Evolutionary conservation across 2,329 filamentous ascomycete genomes (phyloP).

Genomic region (Fusarium virguliforme): DNA sequence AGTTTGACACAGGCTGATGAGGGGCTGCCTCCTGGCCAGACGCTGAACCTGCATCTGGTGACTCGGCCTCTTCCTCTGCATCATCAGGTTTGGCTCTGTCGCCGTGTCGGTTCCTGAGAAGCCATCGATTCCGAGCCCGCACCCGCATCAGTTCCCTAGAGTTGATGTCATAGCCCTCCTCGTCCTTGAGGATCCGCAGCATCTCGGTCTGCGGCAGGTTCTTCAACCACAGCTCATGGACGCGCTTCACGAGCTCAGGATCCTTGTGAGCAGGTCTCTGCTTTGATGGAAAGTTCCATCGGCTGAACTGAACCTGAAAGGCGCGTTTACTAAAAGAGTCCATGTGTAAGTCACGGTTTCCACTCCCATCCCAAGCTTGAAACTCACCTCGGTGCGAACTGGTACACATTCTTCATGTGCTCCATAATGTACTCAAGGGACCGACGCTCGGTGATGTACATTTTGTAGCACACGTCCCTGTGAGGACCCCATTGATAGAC

Average conservation of each 20-base stretch:
- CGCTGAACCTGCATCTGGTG: slow-evolving; percentile 22
- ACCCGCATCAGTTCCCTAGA: slow-evolving; percentile 80
- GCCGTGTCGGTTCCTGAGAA: slow-evolving; percentile 74
- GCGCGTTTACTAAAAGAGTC: slow-evolving; percentile 75
- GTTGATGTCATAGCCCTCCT: slow-evolving; percentile 80
- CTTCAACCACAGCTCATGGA: slow-evolving; percentile 84
- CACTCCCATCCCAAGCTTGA: not conserved
- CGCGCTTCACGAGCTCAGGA: slow-evolving; percentile 74
- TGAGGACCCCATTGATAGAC: slow-evolving; percentile 65
- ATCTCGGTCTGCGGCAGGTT: slow-evolving; percentile 83
- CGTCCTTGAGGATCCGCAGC: slow-evolving; percentile 77
- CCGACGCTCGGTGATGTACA: slow-evolving; percentile 84
- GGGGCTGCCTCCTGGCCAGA: slow-evolving; percentile 17
- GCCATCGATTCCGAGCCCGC: slow-evolving; percentile 77
- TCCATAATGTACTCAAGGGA: slow-evolving; percentile 82
- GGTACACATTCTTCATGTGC: slow-evolving; percentile 75
- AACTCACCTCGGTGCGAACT: slow-evolving; percentile 75
- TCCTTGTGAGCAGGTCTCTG: slow-evolving; percentile 82
- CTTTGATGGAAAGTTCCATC: slow-evolving; percentile 85
- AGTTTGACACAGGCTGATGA: slow-evolving; percentile 13
- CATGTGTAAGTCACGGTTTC: slow-evolving; percentile 25
- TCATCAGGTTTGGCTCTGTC: slow-evolving; percentile 62
- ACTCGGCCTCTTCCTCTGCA: slow-evolving; percentile 26
- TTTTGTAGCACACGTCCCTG: slow-evolving; percentile 64
- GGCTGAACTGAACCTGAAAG: slow-evolving; percentile 82